Conservation (phyloP, 129 eudicot genomes). For the Escallonia herrerae region DNA sequence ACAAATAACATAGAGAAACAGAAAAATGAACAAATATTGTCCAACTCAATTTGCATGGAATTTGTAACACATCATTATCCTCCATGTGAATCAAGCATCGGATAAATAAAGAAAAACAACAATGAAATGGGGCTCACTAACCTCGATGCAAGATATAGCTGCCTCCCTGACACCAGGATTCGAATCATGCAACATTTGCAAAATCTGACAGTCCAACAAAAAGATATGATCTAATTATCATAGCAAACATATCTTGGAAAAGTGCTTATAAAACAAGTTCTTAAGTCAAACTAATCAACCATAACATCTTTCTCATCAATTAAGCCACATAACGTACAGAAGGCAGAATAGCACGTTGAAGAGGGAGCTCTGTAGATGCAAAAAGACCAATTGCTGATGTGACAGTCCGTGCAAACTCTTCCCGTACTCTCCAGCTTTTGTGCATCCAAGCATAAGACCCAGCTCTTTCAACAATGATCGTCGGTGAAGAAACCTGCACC, state of each 20-base stretch:
- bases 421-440: slow-evolving; percentile 99
- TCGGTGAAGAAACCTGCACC: slow-evolving; percentile 92
- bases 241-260: no score
- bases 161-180: slow-evolving; percentile 93
- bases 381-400: slow-evolving; percentile 89
- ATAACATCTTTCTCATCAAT: not conserved
- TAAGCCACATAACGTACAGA: slow-evolving; percentile 44
- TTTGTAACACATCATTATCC: no score
- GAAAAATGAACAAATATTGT: no score
- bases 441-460: slow-evolving; percentile 94
- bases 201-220: slow-evolving; percentile 44
- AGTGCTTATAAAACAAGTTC: no score
- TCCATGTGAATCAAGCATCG: no score
- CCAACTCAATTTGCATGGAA: no score
- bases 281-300: no score
- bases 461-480: slow-evolving; percentile 95
- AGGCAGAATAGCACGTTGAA: slow-evolving; percentile 95
- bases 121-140: slow-evolving; percentile 13
- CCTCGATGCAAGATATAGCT: slow-evolving; percentile 90
- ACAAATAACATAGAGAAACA: no score
- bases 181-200: slow-evolving; percentile 90
- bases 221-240: no score
- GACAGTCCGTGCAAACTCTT: slow-evolving; percentile 92
- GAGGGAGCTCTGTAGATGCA: slow-evolving; percentile 94
- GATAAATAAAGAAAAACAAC: no score